Conservation (phyloP, 164 flowering plant species). For the Stephania japonica region DNA sequence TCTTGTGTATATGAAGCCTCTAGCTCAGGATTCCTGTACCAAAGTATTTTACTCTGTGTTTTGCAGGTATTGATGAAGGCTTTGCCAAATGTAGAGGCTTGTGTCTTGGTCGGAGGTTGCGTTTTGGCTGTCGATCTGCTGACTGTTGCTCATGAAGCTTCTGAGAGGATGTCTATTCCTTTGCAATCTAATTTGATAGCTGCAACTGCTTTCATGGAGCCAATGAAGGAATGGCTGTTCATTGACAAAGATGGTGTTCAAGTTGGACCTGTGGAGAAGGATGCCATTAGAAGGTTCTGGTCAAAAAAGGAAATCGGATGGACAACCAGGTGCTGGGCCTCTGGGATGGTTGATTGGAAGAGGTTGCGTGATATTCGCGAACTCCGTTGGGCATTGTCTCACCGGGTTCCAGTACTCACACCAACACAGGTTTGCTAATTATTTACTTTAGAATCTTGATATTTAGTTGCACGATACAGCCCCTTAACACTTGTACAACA, state of each 20-base stretch:
- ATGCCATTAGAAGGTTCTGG: conserved; percentile 94
- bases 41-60: neutral
- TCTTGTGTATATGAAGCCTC: neutral
- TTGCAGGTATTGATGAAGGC: conserved; percentile 88
- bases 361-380: conserved; percentile 94
- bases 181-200: conserved; percentile 95
- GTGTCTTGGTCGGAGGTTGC: conserved; percentile 98
- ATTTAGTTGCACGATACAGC: neutral
- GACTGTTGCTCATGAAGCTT: conserved; percentile 88
- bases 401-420: conserved; percentile 88
- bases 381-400: conserved; percentile 88
- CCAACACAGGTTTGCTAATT: conserved; percentile 60
- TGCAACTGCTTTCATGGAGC: conserved; percentile 98
- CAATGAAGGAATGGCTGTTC: conserved; percentile 91
- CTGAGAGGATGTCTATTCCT: conserved; percentile 94
- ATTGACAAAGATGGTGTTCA: conserved; percentile 74
- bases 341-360: conserved; percentile 97
- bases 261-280: conserved; percentile 95
- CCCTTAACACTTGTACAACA: neutral
- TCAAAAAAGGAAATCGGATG: conserved; percentile 85
- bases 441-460: neutral
- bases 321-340: conserved; percentile 88
- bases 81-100: conserved; percentile 83
- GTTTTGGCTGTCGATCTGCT: conserved; percentile 95
- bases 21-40: neutral